Evolutionary conservation across 2,329 filamentous ascomycete species (phyloP), one percentile per base, ranked within the genome.

Genomic region (Daldinia sp.): DNA sequence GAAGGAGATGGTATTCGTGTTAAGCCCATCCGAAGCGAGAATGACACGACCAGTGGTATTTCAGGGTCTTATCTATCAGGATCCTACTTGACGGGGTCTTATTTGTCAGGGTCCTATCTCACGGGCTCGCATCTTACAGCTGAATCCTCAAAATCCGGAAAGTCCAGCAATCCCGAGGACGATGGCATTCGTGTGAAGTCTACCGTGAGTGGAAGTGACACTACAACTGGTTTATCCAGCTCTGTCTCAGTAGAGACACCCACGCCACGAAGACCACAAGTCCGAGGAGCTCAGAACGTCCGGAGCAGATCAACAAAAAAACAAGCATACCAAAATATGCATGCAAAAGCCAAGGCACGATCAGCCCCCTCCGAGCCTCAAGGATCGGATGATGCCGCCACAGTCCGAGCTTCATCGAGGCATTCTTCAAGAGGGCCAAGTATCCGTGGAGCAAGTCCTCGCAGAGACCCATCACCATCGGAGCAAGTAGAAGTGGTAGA

Each of bases 1-100:
- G 74, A 71, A 15, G 75, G 78, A 28, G 79, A 82, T 72, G 78
- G 79, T 15, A 85, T 83, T 73, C 79, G 83, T 56, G 80, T 83
- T 10, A 81, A 56, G 20, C 54, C 73, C 7, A 72, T 74, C 7
- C 46, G 55, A 18, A 74, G 70, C 61, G 68, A 75, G 48, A 74
- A 67, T 53, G 72, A 73, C 20, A 46, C 54, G 15, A 60, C 71
- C 42, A 77, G 70, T 50, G 60, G 65, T 41, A 64, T 50, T 51
- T 72, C 75, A 9, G 71, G 65, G 30, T 85, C 2, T 51, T 51
- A 51, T 33, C 20, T 51, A 51, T 51, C 26, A 3, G 46, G 46
- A 30, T 51, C 46, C 2, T 46, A 46, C n/a, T 46, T 18, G 12
- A 23, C 42, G 7, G 42, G 42, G 9, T 46, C 42, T 5, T 46